Percentiles rank a stretch among this genome's conserved stretches.
These are phyloP conservation scores for Flaveria robusta DNA, from an alignment of 129 eudicot genomes.

Conservation along the genomic window DNA sequence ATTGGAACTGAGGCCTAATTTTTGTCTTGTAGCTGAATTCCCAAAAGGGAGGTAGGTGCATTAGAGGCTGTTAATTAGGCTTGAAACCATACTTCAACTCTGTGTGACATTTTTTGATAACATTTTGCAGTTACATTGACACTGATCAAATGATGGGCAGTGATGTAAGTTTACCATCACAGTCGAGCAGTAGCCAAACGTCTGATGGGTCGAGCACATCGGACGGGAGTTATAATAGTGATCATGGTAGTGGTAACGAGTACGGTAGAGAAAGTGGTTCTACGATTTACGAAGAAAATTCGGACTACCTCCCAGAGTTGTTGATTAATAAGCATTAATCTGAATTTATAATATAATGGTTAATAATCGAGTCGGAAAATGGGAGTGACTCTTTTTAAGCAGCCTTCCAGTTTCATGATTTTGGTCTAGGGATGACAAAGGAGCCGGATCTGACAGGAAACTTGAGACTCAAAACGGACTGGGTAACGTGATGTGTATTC, in stretches of 20 bases:
- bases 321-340: background rate
- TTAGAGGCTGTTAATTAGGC: slow-evolving; percentile 6
- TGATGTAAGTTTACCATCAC: slow-evolving; percentile 48
- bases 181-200: slow-evolving; percentile 43
- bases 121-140: slow-evolving; percentile 56
- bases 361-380: slow-evolving; percentile 22
- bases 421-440: background rate
- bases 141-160: slow-evolving; percentile 56
- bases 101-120: background rate
- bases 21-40: slow-evolving; percentile 67
- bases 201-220: slow-evolving; percentile 57
- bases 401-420: background rate
- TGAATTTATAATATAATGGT: slow-evolving; percentile 22
- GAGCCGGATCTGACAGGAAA: background rate
- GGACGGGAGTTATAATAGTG: slow-evolving; percentile 65
- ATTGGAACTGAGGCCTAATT: slow-evolving; percentile 62
- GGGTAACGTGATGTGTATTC: background rate
- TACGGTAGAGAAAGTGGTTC: slow-evolving; percentile 42
- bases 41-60: slow-evolving; percentile 59
- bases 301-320: slow-evolving; percentile 52
- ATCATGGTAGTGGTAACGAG: slow-evolving; percentile 69
- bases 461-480: background rate
- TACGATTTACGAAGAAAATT: slow-evolving; percentile 55
- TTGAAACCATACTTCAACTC: background rate
- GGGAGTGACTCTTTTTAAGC: background rate